Base-by-base conservation (phyloP, 306 rosid species). In the Prunus fruticosa region DNA sequence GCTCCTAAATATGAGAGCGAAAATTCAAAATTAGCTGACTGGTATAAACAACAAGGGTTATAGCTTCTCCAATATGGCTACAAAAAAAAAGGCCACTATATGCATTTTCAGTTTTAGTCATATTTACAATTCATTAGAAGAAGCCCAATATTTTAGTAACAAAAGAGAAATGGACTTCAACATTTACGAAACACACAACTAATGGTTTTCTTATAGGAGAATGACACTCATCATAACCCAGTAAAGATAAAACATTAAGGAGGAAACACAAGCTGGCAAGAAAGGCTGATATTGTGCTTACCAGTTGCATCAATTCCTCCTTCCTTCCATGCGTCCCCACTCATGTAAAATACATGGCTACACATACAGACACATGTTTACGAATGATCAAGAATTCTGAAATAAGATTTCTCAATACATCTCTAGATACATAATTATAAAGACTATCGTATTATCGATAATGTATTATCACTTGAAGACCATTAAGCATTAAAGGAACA, bases 261-360 rank as follows among this genome's bases (percentile, higher is more conserved):
- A 32, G 30, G 47, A 27, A 61, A 62, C 5, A 32, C 64, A 78
- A 64, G 62, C 56, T 6, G 16, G 34, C 41, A 5, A 60, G 64
- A 77, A 69, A 69, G n/a, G 41, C 56, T 72, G 45, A 81, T 64
- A 52, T 16, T 19, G 57, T 72, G 34, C 91, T 91, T 76, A 96
- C 99, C 99, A 67, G 99, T 96, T 80, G 90, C 96, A 87, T 96
- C 99, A 60, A 96, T 96, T 62, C 99, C 99, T 69, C 99, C 99
- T 83, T 91, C 99, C 82, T 96, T 96, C 99, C 99, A 96, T 74
- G 97, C 96, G 65, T 96, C 99, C 58, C 99, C 99, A 76, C 99
- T 96, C 99, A 96, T 96, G 88, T 96, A 96, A 87, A 82, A 91
- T 69, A 93, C 87, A 86, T 96, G 98, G 91, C 98, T 94, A 82